Evolutionary conservation across 2,329 filamentous ascomycete species (phyloP).

Genomic region (Cryphonectria radicalis): DNA sequence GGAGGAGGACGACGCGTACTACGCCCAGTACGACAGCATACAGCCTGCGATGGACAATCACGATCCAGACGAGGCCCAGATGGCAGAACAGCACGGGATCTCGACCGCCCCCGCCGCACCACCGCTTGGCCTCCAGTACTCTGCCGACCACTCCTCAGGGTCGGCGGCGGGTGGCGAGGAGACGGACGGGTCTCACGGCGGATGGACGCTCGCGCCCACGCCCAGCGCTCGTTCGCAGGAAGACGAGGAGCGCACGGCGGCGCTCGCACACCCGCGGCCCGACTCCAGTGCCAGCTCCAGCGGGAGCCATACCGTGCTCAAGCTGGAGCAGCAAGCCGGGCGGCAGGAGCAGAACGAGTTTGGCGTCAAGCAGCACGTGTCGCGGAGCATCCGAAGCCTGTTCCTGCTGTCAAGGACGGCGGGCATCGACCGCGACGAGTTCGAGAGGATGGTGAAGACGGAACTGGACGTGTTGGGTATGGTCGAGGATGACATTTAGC

Average conservation of each 20-base stretch:
- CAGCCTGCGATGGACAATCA: slow-evolving; percentile 82
- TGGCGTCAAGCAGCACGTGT: slow-evolving; percentile 79
- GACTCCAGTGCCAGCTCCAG: slow-evolving; percentile 61
- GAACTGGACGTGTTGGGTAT: slow-evolving; percentile 73
- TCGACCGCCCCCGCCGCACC: slow-evolving; percentile 42
- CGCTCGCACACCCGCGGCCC: slow-evolving; percentile 60
- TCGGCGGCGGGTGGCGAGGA: slow-evolving; percentile 34
- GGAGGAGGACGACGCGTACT: slow-evolving; percentile 72
- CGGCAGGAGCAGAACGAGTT: slow-evolving; percentile 68
- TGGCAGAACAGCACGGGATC: slow-evolving; percentile 44
- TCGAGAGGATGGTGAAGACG: slow-evolving; percentile 70
- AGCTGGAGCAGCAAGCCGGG: slow-evolving; percentile 59
- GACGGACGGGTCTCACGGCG: slow-evolving; percentile 43
- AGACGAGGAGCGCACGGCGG: slow-evolving; percentile 43
- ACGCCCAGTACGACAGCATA: slow-evolving; percentile 75
- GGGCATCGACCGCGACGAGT: slow-evolving; percentile 76
- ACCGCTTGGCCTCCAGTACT: slow-evolving; percentile 40
- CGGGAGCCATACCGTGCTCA: slow-evolving; percentile 63
- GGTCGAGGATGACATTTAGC: slow-evolving; percentile 60
- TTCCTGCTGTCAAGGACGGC: slow-evolving; percentile 71
- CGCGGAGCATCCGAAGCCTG: slow-evolving; percentile 76
- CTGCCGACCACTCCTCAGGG: slow-evolving; percentile 32
- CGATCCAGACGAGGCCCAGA: slow-evolving; percentile 70
- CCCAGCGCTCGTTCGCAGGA: slow-evolving; percentile 41
- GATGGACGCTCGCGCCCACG: slow-evolving; percentile 50